phyloP scores from a whole-genome alignment of 768 basidiomycete species.

The Mycena galopus region DNA sequence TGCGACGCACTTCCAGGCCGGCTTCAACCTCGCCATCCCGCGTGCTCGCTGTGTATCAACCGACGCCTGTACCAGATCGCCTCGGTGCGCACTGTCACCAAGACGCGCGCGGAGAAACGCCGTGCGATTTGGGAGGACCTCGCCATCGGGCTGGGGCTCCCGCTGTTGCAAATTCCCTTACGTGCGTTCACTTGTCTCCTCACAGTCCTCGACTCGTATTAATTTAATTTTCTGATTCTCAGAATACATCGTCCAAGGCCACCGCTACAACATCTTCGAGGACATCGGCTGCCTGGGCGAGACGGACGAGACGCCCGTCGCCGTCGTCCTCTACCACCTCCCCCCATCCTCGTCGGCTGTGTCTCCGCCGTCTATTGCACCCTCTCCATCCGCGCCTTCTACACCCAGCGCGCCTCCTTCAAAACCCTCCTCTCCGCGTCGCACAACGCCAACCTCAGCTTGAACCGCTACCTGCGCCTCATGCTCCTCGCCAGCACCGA shows the following conservation, averaged over 20 bases:
- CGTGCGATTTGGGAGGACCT: conserved; percentile 64
- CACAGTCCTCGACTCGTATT: neutral
- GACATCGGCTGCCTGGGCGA: conserved; percentile 69
- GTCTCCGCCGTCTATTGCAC: conserved; percentile 53
- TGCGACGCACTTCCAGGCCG: conserved; percentile 61
- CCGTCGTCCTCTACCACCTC: conserved; percentile 59
- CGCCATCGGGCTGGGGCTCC: conserved; percentile 66
- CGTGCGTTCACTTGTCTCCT: conserved; percentile 51
- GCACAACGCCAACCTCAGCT: conserved; percentile 13
- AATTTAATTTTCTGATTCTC: neutral
- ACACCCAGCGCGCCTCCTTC: conserved; percentile 56
- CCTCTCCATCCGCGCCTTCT: conserved; percentile 44
- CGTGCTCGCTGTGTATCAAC: conserved; percentile 69
- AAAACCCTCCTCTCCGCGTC: conserved; percentile 52
- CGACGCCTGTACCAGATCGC: conserved; percentile 74
- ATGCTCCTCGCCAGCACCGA: conserved; percentile 67
- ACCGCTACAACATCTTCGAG: conserved; percentile 72
- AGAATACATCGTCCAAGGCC: conserved; percentile 68
- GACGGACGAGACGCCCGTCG: conserved; percentile 61
- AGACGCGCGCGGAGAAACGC: conserved; percentile 66
- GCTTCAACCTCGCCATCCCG: conserved; percentile 60
- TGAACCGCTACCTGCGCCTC: conserved; percentile 65
- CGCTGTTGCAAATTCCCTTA: conserved; percentile 60
- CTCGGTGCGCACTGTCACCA: conserved; percentile 62
- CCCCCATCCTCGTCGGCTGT: conserved; percentile 56